A percentile compares a stretch with the other conserved stretches of the same genome.
Conservation (phyloP, 805 yeast species). For the Wickerhamomyces silvicola region DNA sequence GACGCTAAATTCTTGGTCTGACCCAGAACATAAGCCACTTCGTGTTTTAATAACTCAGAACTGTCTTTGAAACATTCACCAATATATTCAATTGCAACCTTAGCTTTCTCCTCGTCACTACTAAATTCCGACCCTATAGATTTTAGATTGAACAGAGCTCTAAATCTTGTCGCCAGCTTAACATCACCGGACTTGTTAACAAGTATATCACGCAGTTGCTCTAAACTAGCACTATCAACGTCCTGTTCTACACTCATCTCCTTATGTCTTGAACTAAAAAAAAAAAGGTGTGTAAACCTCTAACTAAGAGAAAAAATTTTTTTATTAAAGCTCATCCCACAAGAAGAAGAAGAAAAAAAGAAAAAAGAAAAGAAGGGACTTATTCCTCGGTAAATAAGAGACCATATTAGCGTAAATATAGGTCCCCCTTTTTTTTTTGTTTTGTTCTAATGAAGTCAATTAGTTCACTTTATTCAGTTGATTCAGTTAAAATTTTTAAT, state of each 20-base stretch:
- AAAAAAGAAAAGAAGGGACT: no score
- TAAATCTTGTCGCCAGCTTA: constrained; percentile 78
- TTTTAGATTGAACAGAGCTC: constrained; percentile 90
- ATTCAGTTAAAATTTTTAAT: no score
- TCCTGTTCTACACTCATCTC: constrained; percentile 19
- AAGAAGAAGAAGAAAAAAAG: no score
- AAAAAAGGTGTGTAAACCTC: neutral
- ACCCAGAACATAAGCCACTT: constrained; percentile 94
- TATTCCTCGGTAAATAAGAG: no score
- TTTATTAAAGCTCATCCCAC: no score
- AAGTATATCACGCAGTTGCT: constrained; percentile 66
- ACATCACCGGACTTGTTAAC: constrained; percentile 60
- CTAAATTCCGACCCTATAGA: constrained; percentile 72
- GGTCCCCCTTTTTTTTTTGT: no score
- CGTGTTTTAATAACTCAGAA: constrained; percentile 91
- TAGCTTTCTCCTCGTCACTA: constrained; percentile 46
- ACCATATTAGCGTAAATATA: no score
- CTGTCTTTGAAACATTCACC: constrained; percentile 74
- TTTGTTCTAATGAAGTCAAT: no score
- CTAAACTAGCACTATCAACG: constrained; percentile 40
- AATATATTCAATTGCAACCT: constrained; percentile 70
- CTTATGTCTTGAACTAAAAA: neutral
- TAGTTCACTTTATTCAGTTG: no score
- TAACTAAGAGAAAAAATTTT: no score
- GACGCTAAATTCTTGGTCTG: constrained; percentile 84